These are phyloP conservation scores for Rhododendron simsii DNA, from an alignment of 148 eudicot genomes.

Conservation along the genomic window DNA sequence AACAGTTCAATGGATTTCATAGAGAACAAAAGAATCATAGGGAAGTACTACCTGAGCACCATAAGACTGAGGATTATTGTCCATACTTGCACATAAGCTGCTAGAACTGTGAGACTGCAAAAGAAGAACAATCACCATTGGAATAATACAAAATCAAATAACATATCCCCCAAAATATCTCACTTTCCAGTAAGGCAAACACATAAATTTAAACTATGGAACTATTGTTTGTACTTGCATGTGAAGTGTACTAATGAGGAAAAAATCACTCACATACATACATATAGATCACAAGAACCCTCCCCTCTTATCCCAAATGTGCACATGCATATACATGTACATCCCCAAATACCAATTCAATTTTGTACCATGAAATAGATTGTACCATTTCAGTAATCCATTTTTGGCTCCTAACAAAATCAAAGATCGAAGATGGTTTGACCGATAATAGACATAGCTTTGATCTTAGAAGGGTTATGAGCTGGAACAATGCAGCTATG, in stretches of 20 bases:
- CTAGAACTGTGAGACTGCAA: neutral
- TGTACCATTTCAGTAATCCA: neutral
- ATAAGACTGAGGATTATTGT: slow-evolving; percentile 49
- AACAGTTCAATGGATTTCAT: neutral
- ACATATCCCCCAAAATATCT: neutral
- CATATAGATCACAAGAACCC: neutral
- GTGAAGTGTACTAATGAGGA: neutral
- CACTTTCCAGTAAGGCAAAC: neutral
- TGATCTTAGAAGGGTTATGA: neutral
- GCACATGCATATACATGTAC: neutral
- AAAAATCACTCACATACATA: neutral
- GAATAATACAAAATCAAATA: neutral
- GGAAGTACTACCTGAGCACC: slow-evolving; percentile 51
- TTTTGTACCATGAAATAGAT: neutral
- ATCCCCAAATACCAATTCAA: neutral
- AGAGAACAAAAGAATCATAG: neutral
- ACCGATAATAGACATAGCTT: neutral
- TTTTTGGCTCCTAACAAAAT: neutral
- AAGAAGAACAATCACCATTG: neutral
- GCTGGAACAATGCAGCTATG: neutral
- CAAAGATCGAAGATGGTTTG: neutral
- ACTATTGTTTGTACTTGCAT: neutral
- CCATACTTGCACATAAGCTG: slow-evolving; percentile 33
- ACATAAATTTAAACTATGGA: neutral
- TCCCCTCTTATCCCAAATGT: neutral